Base-by-base conservation (phyloP, 805 yeast species). In the Candida xyloterini region DNA sequence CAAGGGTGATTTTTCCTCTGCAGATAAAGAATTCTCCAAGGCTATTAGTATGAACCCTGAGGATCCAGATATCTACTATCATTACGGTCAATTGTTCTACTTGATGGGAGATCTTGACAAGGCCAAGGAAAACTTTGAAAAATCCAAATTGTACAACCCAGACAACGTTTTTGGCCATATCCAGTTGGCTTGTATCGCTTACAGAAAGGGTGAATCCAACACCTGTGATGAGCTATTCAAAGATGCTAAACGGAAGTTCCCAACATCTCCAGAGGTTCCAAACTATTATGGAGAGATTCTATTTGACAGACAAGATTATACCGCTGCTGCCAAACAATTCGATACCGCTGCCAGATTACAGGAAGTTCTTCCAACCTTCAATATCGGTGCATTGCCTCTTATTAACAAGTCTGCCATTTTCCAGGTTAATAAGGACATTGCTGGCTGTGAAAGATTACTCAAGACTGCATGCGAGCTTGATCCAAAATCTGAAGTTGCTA, bases 211-310 rank as follows among this genome's bases (percentile, higher is more conserved):
- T 38, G 67, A 75, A 31, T 62, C 70, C 38, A 73, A 68, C 26
- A 77, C 72, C 36, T 79, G 91, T 51, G 81, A 78, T 59, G 72
- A 74, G 49, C 47, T 57, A 37, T 88, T 88, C 66, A 73, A 75
- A 46, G 80, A 74, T 45, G 88, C 91, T 26, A 79, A 76, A 57
- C 70, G 73, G 62, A 74, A 74, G 62, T 87, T 87, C 77, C 90
- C 96, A 52, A 76, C 90, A 16, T 76, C 84, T 38, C 87, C 98
- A 40, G 96, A 88, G 64, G 84, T 89, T 53, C 95, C 93, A 69
- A 90, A 88, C 71, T 93, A 89, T 67, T 89, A 81, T 60, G 99
- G 98, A 58, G 99, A 93, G 70, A 82, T 91, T 35, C 73, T 91
- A 56, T 81, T 86, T 47, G 97, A 91, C 61, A 75, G 75, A 55